These are phyloP conservation scores for Colletotrichum viniferum DNA, from an alignment of 2,329 filamentous ascomycete species.

Conservation along the genomic window DNA sequence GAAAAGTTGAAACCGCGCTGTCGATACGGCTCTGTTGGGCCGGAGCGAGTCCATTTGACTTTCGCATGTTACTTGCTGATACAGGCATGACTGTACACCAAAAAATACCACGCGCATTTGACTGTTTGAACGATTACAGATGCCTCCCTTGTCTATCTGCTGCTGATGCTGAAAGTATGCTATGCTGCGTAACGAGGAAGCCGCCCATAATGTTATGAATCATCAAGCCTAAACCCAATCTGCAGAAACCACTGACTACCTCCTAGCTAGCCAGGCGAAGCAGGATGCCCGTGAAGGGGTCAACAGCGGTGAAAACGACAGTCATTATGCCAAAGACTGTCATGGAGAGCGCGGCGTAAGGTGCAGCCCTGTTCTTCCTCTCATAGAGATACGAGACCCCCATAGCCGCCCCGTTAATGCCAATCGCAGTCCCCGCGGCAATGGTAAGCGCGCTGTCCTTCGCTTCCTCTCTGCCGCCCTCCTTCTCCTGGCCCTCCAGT, in stretches of 20 bases:
- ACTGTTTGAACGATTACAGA: background rate
- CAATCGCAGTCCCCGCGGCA: constrained; percentile 56
- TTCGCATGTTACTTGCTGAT: background rate
- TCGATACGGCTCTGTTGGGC: background rate
- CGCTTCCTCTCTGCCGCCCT: background rate
- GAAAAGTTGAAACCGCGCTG: constrained; percentile 3
- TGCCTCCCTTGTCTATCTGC: background rate
- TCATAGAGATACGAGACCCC: constrained; percentile 63
- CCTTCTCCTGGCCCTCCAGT: constrained; percentile 21
- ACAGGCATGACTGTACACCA: constrained; percentile 12
- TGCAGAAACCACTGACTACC: background rate
- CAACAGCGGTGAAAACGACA: constrained; percentile 56
- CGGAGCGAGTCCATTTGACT: background rate
- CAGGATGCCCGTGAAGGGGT: constrained; percentile 44
- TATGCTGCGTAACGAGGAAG: background rate
- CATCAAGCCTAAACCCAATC: background rate
- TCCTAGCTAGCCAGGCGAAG: constrained; percentile 26
- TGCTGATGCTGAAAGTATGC: background rate
- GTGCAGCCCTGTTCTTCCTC: constrained; percentile 54
- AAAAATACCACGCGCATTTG: constrained; percentile 11
- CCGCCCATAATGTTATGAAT: background rate
- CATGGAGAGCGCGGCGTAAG: constrained; percentile 63
- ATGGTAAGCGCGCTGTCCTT: constrained; percentile 39
- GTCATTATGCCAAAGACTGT: constrained; percentile 61
- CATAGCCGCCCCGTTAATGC: constrained; percentile 65